Base-by-base conservation (phyloP, 768 basidiomycete genomes). In the Ramaria sp. region DNA sequence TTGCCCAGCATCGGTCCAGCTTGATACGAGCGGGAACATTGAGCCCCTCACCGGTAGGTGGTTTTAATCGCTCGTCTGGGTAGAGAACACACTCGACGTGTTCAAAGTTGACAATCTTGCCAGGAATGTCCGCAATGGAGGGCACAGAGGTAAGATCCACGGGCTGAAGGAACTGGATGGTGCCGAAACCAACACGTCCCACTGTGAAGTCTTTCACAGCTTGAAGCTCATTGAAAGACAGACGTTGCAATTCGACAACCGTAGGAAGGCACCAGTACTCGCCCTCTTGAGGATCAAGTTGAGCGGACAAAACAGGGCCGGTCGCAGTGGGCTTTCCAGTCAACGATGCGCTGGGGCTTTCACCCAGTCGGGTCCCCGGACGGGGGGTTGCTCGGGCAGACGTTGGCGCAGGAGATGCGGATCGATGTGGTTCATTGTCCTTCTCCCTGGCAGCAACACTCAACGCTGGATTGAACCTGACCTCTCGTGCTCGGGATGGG, bases 61-160 rank as follows among this genome's bases (percentile, higher is more conserved):
- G 91, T 70, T 94, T 94, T 6, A 61, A 34, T 4, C 41, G 38
- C 64, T 88, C 84, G 59, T 95, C 93, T 0, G 92, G 91, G 69
- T 99, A 98, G 38, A 98, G 93, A 49, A 82, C 86, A 65, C 91
- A 89, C 68, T 94, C 91, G 75, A 88, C 89, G 68, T 91, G 85
- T 59, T 89, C 86, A 67, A 99, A 94, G 47, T 85, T 78, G 24
- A 98, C 80, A 58, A 92, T 78, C 57, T 84, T 82, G n/a, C 93
- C 95, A 4, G 92, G 75, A 33, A 99, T 80, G 39, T 85, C 83
- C 7, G 83, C 80, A 39, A 98, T 78, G 65, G 84, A 86, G 15
- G 83, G 73, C 49, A 95, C 73, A 22, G 86, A 84, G 24, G 93
- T 96, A 57, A 99, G 79, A 66, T 98, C 92, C 59, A 79, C 71